Conservation (phyloP, 345 rosid genomes). For the Syzygium grande region DNA sequence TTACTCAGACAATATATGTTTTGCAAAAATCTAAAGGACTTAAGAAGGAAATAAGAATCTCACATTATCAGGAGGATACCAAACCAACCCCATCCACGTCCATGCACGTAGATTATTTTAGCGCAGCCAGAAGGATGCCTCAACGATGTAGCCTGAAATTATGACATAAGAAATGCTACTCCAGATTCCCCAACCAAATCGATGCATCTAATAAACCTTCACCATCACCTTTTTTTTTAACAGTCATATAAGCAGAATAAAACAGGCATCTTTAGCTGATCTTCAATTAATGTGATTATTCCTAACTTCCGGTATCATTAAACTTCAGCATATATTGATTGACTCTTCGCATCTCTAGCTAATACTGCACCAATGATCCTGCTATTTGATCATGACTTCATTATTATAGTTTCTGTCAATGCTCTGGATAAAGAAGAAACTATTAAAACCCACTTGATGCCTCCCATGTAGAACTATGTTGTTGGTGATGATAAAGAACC, state of each 20-base stretch:
- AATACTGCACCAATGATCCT: background rate
- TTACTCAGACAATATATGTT: background rate
- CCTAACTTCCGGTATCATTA: background rate
- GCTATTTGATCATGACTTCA: background rate
- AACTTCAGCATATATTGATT: background rate
- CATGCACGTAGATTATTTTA: constrained; percentile 34
- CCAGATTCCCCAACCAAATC: background rate
- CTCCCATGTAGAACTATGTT: background rate
- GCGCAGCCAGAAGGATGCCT: constrained; percentile 95
- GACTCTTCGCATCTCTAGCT: background rate
- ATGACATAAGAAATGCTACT: background rate
- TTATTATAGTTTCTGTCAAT: background rate
- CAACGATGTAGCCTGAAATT: constrained; percentile 24
- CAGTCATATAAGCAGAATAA: background rate
- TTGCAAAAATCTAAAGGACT: background rate
- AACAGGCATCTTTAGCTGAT: background rate
- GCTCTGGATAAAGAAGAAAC: background rate
- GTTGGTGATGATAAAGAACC: background rate
- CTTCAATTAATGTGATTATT: background rate
- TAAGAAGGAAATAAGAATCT: constrained; percentile 5
- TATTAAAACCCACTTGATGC: background rate
- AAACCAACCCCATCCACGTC: constrained; percentile 84
- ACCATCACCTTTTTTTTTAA: background rate
- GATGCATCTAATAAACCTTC: background rate
- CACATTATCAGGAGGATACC: constrained; percentile 54